Evolutionary conservation across 2,329 filamentous ascomycete genomes (phyloP).

Genomic region (Gliomastix tumulicola): DNA sequence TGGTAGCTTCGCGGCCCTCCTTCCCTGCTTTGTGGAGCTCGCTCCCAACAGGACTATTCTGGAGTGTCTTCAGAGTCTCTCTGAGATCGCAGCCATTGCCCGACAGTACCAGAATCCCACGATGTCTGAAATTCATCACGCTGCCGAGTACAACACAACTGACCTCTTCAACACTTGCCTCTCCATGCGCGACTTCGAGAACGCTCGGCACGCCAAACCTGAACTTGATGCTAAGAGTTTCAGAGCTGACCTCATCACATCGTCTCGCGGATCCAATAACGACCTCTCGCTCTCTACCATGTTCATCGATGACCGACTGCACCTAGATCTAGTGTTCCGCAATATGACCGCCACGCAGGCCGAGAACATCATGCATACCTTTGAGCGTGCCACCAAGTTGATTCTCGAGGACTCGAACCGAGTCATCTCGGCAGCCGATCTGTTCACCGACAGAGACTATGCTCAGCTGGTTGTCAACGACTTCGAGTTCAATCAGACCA

Average conservation of each 20-base stretch:
- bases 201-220: slow-evolving; percentile 12
- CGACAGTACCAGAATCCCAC: slow-evolving; percentile 34
- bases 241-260: slow-evolving; percentile 9
- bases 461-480: slow-evolving; percentile 47
- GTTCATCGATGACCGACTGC: slow-evolving; percentile 31
- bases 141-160: slow-evolving; percentile 30
- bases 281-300: slow-evolving; percentile 38
- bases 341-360: slow-evolving; percentile 35
- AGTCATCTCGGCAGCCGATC: slow-evolving; percentile 36
- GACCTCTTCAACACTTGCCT: slow-evolving; percentile 44
- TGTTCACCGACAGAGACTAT: slow-evolving; percentile 49
- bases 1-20: slow-evolving; percentile 36
- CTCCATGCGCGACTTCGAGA: slow-evolving; percentile 34
- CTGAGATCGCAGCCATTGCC: slow-evolving; percentile 15
- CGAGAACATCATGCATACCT: slow-evolving; percentile 40
- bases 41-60: slow-evolving; percentile 20
- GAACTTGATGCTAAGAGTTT: slow-evolving; percentile 3
- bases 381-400: slow-evolving; percentile 42
- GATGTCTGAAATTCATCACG: slow-evolving; percentile 38
- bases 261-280: slow-evolving; percentile 31
- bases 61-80: slow-evolving; percentile 20
- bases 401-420: slow-evolving; percentile 33
- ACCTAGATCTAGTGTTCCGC: slow-evolving; percentile 35
- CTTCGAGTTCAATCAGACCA: slow-evolving; percentile 27
- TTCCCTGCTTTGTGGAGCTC: slow-evolving; percentile 25